Evolutionary conservation across 306 rosid species (phyloP).

Genomic region (Elaeagnus macrophylla): DNA sequence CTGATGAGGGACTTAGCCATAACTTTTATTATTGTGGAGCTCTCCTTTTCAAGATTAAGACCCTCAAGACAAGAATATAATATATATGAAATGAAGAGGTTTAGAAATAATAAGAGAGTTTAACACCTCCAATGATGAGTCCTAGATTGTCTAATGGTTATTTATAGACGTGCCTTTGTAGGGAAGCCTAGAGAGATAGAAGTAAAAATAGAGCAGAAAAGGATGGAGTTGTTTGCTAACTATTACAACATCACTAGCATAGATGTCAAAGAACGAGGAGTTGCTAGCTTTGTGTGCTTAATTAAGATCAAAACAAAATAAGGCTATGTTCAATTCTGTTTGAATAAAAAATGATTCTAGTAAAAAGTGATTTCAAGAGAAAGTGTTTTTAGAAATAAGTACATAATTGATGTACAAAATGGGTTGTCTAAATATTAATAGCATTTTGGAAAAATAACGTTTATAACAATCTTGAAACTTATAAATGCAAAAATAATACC

Average conservation of each 20-base stretch:
- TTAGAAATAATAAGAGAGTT: neutral
- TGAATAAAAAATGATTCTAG: neutral
- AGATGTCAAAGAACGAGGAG: slow-evolving; percentile 17
- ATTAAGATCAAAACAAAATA: too few relatives aligned
- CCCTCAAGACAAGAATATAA: slow-evolving; percentile 2
- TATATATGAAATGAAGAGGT: neutral
- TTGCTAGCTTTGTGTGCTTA: slow-evolving; percentile 25
- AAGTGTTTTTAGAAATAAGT: too few relatives aligned
- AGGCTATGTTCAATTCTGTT: neutral
- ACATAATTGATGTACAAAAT: too few relatives aligned
- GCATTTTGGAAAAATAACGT: too few relatives aligned
- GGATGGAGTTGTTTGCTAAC: slow-evolving; percentile 44
- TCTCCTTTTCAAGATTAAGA: slow-evolving; percentile 7
- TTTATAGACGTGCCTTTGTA: slow-evolving; percentile 30
- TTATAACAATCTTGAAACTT: too few relatives aligned
- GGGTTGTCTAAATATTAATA: too few relatives aligned
- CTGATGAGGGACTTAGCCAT: slow-evolving; percentile 36
- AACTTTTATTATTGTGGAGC: slow-evolving; percentile 3
- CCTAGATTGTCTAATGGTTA: slow-evolving; percentile 10
- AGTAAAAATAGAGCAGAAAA: neutral
- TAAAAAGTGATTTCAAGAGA: too few relatives aligned
- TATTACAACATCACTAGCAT: slow-evolving; percentile 19
- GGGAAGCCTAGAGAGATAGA: slow-evolving; percentile 7
- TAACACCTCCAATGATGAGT: slow-evolving; percentile 18
- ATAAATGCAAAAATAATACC: too few relatives aligned